Evolutionary conservation across 192 early-diverging fungal species (phyloP).

Genomic region (Umbelopsis sp.): DNA sequence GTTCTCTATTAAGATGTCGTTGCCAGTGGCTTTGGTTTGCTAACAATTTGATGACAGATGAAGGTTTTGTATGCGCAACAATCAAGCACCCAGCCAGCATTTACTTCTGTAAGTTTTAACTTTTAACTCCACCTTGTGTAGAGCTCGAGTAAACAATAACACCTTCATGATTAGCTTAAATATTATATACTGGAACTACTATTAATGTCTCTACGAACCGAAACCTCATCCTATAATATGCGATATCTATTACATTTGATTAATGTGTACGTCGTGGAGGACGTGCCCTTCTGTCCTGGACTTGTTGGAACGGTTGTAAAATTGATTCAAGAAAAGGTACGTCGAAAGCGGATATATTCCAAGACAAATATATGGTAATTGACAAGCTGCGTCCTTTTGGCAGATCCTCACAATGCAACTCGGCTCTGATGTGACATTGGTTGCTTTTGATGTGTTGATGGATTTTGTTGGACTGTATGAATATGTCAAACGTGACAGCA

Average conservation of each 20-base stretch:
- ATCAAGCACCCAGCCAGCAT: slow-evolving; percentile 20
- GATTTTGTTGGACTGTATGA: slow-evolving; percentile 66
- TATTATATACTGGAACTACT: slow-evolving; percentile 71
- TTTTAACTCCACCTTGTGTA: not conserved
- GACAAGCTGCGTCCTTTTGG: slow-evolving; percentile 7
- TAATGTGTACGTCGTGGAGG: slow-evolving; percentile 73
- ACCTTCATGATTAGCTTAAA: slow-evolving; percentile 53
- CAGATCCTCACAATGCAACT: slow-evolving; percentile 63
- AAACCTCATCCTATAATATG: slow-evolving; percentile 64
- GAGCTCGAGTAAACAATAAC: not conserved
- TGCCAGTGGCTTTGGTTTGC: not conserved
- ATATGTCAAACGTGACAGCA: slow-evolving; percentile 67
- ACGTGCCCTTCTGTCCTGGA: slow-evolving; percentile 75
- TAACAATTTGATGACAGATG: slow-evolving; percentile 28
- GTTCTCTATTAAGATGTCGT: not conserved
- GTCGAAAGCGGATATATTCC: slow-evolving; percentile 48
- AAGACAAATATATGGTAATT: slow-evolving; percentile 75
- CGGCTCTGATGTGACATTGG: slow-evolving; percentile 59
- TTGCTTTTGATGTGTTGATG: slow-evolving; percentile 65
- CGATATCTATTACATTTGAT: slow-evolving; percentile 70
- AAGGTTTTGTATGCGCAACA: slow-evolving; percentile 37
- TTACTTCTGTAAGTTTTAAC: slow-evolving; percentile 31
- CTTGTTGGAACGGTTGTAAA: slow-evolving; percentile 69
- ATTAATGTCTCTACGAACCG: slow-evolving; percentile 63
- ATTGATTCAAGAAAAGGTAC: slow-evolving; percentile 79